Evolutionary conservation across 1,139 yeast genomes (phyloP).

Genomic region (Geotrichum restrictum): DNA sequence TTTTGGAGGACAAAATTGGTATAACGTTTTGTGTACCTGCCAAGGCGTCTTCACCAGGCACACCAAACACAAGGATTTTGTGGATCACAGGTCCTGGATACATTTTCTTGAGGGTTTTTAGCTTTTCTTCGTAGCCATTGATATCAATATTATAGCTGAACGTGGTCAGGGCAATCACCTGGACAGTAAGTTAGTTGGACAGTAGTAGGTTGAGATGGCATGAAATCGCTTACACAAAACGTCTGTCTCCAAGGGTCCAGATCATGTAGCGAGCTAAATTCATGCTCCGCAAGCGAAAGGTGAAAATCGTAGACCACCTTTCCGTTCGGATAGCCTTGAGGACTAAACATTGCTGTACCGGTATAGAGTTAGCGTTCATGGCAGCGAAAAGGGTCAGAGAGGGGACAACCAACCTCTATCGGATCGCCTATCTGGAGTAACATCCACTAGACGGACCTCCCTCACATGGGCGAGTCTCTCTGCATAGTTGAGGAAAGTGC

Average conservation of each 20-base stretch:
- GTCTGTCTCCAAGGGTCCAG: conserved; percentile 81
- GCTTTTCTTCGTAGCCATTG: conserved; percentile 33
- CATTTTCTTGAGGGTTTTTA: conserved; percentile 41
- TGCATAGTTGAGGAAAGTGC: conserved; percentile 49
- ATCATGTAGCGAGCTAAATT: conserved; percentile 67
- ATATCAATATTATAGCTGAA: conserved; percentile 40
- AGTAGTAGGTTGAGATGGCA: background rate
- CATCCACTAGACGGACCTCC: conserved; percentile 71
- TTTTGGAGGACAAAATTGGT: conserved; percentile 34
- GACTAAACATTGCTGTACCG: conserved; percentile 59
- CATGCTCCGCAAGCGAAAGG: conserved; percentile 51
- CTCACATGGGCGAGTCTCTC: conserved; percentile 47
- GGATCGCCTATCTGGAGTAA: conserved; percentile 59
- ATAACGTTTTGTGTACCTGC: conserved; percentile 33
- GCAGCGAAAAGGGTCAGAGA: background rate
- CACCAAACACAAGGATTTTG: conserved; percentile 56
- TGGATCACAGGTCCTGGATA: conserved; percentile 65
- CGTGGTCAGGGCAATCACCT: conserved; percentile 58
- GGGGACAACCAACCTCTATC: conserved; percentile 33
- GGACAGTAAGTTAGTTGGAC: conserved; percentile 3
- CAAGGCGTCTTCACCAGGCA: conserved; percentile 40
- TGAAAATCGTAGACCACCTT: conserved; percentile 57
- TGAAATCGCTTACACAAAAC: conserved; percentile 22
- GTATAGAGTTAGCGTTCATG: conserved; percentile 1
- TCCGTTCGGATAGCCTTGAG: conserved; percentile 81